Base-by-base conservation (phyloP, 139 green algal genomes). In the Auxenochlorella pyrenoidosa region DNA sequence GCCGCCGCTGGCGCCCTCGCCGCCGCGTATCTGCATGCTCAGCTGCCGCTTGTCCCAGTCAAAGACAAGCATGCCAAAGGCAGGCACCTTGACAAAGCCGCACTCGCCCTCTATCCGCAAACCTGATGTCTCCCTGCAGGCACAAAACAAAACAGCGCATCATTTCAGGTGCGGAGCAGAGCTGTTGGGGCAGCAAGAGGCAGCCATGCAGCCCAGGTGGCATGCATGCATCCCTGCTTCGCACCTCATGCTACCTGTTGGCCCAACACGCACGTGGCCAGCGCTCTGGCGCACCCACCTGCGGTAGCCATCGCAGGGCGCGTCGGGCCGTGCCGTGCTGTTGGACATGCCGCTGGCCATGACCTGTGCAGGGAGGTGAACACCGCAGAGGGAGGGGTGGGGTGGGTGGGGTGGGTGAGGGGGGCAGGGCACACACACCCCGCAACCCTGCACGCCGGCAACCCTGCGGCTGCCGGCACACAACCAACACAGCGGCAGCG, bases 1-100 rank as follows among this genome's bases (percentile, higher is more conserved):
- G 60, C 80, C 80, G 63, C 80, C 80, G 38, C 36, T 32, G 13
- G 41, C 40, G 40, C 36, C 63, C 80, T 85, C 80, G 22, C 59
- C 80, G 12, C 80, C 80, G 26, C 80, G 80, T 85, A 85, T 85
- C 80, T 85, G 80, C 80, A 85, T 85, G 80, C 80, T 85, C n/a
- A 85, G 60, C 63, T 32, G 38, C 3, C 80, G 80, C 63, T 3
- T 4, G 10, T 60, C 41, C 80, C 80, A 85, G 40, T 85, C 80
- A 44, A 85, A 77, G 13, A 77, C 40, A 30, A 85, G 80, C 80
- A 85, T 76, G 38, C 80, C 80, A 44, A 85, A 85, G 0, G 80
- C 66, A 0, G 80, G 40, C 63, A 85, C 59, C 40, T 76, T 84
- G 5, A 84, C 79, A 58, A 84, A 84, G 26, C 79, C 79, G 79